Evolutionary conservation across 495 filamentous ascomycete species (phyloP).

Genomic region (Barbatosphaeria neglecta): DNA sequence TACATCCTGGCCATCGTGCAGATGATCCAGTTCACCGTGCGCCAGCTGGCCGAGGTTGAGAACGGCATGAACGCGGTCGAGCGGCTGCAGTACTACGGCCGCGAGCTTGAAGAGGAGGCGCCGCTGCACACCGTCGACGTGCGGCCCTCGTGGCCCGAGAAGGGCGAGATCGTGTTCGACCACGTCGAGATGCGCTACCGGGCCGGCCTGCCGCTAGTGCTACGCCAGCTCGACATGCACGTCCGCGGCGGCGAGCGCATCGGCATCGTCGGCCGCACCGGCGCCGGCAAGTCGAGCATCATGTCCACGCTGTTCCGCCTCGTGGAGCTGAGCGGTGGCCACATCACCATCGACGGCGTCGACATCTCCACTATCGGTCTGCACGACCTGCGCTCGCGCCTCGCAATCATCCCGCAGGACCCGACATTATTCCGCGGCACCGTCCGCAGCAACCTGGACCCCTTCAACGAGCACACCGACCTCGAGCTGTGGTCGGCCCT

Average conservation of each 20-base stretch:
- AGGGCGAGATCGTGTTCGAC: slow-evolving; percentile 74
- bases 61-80: slow-evolving; percentile 97
- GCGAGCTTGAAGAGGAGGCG: slow-evolving; percentile 75
- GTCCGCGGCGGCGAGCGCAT: slow-evolving; percentile 79
- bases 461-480: slow-evolving; percentile 79
- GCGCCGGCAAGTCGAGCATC: slow-evolving; percentile 89
- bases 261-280: slow-evolving; percentile 86
- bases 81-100: slow-evolving; percentile 86
- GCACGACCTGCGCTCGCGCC: slow-evolving; percentile 71
- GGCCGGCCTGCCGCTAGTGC: slow-evolving; percentile 66
- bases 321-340: slow-evolving; percentile 72
- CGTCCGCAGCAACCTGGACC: slow-evolving; percentile 82
- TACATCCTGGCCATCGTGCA: slow-evolving; percentile 93
- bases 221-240: slow-evolving; percentile 66
- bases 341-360: slow-evolving; percentile 81
- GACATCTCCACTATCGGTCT: slow-evolving; percentile 79
- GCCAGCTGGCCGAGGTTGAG: slow-evolving; percentile 91
- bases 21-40: slow-evolving; percentile 89
- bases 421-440: slow-evolving; percentile 91
- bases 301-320: slow-evolving; percentile 89
- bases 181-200: slow-evolving; percentile 89
- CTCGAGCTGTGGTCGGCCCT: slow-evolving; percentile 81
- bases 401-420: slow-evolving; percentile 95
- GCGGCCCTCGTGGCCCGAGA: slow-evolving; percentile 64
- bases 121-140: slow-evolving; percentile 62